Evolutionary conservation across 2,329 filamentous ascomycete genomes (phyloP), one percentile per base, ranked within the genome.

Genomic region (Fusarium sp.): DNA sequence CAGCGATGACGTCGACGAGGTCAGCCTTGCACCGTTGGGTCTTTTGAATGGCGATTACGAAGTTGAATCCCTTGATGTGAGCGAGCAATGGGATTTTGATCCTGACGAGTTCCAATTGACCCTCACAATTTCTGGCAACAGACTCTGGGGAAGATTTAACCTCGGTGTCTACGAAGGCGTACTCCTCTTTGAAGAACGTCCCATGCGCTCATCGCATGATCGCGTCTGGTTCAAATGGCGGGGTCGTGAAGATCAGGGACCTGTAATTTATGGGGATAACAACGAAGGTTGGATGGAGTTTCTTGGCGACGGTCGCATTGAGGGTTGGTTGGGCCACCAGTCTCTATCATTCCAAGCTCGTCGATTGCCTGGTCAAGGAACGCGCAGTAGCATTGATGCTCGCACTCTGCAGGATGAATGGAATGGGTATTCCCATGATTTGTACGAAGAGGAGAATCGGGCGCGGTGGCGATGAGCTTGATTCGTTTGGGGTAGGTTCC

Each of bases 61-160:
- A 8, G 74, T 88, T 19, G 47, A 65, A 15, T 82, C 78, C 52
- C 59, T 64, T 15, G 59, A 75, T 8, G 77, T 82, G 6, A 57
- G 71, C 13, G 33, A 33, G 0, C 32, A 81, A 35, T 83, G 80
- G 80, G 49, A 76, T 25, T 54, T 71, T 9, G 57, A 69, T 3
- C 19, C n/a, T 8, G 60, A 72, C 6, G 77, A 82, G 30, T 79
- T 83, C 28, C 71, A 72, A 4, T 73, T 85, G 15, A 78, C 83
- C 44, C 76, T 86, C 21, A 84, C 83, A 4, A 80, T 85, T 3
- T 79, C 78, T 21, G 82, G 82, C 18, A 77, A 75, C 9, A 81
- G 70, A 19, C 74, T 88, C 12, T 88, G 87, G 86, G 86, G 83
- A 1, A 76, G 71, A 2, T 88, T 88, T 69, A 79, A 84, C 47